Conservation (phyloP, 2,329 filamentous ascomycete species). For the Colletotrichum chrysophilum region DNA sequence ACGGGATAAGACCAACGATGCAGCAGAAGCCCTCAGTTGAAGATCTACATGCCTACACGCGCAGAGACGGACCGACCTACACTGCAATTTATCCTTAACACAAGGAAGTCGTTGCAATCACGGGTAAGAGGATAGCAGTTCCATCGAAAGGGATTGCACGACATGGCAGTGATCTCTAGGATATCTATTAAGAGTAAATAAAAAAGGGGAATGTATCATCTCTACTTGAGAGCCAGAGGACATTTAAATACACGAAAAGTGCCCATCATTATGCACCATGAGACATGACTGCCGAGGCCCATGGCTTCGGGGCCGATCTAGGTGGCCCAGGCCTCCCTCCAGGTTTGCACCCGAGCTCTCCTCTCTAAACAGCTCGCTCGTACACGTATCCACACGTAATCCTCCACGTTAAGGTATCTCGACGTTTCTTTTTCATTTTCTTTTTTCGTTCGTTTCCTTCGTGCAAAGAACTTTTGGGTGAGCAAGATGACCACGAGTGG, state of each 20-base stretch:
- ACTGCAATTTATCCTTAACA: too few relatives aligned
- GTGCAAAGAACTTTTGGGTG: not conserved
- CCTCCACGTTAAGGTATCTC: not conserved
- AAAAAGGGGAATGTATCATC: not conserved
- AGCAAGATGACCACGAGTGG: not conserved
- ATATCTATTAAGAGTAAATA: not conserved
- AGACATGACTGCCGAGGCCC: not conserved
- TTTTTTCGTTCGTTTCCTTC: not conserved
- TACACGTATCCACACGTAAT: not conserved
- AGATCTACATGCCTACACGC: too few relatives aligned
- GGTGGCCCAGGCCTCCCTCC: not conserved
- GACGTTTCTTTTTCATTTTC: not conserved
- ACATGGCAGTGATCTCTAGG: not conserved
- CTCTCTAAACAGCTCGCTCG: slow-evolving; percentile 8
- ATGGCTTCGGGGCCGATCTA: not conserved
- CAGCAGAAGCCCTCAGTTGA: too few relatives aligned
- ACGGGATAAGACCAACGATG: too few relatives aligned
- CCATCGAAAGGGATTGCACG: too few relatives aligned
- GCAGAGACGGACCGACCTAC: too few relatives aligned
- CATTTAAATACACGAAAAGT: not conserved
- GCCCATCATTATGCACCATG: not conserved
- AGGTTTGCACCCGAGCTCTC: slow-evolving; percentile 8
- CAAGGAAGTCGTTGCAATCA: too few relatives aligned
- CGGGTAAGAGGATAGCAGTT: too few relatives aligned
- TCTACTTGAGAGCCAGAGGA: not conserved